Evolutionary conservation across 805 yeast species (phyloP), one percentile per base, ranked within the genome.

Genomic region (Yamadazyma ubonensis): DNA sequence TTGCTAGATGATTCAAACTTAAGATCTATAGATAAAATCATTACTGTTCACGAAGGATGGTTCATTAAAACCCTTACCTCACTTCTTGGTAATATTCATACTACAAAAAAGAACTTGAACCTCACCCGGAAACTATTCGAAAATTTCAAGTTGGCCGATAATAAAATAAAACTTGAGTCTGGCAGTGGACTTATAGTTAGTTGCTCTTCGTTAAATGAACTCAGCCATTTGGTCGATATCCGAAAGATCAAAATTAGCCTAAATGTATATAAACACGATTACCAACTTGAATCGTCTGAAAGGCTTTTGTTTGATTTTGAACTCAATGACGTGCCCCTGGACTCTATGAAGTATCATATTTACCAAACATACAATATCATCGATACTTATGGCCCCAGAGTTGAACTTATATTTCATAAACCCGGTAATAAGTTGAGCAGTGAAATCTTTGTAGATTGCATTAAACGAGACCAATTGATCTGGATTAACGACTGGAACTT

Each of bases 11-110:
- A 69, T 4, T 75, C 78, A 44, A 73, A 75, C 38, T 69, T 75
- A 29, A 49, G 53, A 20, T 63, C 64, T 40, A 61, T 91, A 31
- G 64, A 66, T 37, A 82, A 79, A 52, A 68, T 88, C 2, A 84
- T 82, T 47, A 75, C 90, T 21, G 95, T 91, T 2, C 97, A 91
- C 61, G 96, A 90, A 50, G 83, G 85, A 33, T 89, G 96, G 93
- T 76, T 90, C 62, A 76, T 87, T 19, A 78, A 88, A 51, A 82
- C 95, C 0, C 74, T 87, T 26, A 76, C 84, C 11, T 89, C 85
- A 39, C 73, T 88, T 17, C 65, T 86, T 43, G 71, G 80, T 41
- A 84, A 82, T 52, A 80, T 85, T 39, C 57, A 59, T 38, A 29
- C 55, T n/a, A 66, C 72, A 12, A 61, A 53, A 33, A 59, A 58